Base-by-base conservation (phyloP, 345 rosid species). In the Lenwebbia sp. region DNA sequence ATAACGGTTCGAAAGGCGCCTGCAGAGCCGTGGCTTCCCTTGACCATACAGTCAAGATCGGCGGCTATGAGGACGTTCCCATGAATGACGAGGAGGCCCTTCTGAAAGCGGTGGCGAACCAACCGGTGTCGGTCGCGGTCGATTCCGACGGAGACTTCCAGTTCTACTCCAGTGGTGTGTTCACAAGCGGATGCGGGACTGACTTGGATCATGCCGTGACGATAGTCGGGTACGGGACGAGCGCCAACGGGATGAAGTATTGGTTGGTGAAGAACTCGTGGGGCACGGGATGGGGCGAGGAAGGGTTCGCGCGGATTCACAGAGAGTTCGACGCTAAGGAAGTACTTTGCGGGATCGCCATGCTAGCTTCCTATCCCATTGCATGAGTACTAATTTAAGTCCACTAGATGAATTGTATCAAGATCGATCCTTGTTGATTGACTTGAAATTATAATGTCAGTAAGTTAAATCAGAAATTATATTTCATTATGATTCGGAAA, bases 211-310 rank as follows among this genome's bases (percentile, higher is more conserved):
- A 95, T 44, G 95, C 87, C 8, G 94, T 93, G 10, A 85, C 92
- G 23, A 90, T 87, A 0, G 88, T 94, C 21, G 98, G 98, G 56
- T 95, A 93, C 57, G 94, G 94, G 17, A 83, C 74, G 19, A 52
- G 58, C 2, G 62, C 22, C 0, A 89, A 84, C 10, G 88, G 90
- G 54, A 89, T 85, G 0, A 90, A 94, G 87, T 93, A 90, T 84
- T 94, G 98, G 98, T 57, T 90, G 84, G 87, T 89, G 15, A 95
- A 92, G 83, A 95, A 95, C 17, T 95, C 98, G 1, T 95, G 98
- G 96, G 96, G 95, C 22, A 17, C 25, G 11, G 84, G 81, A 1
- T 95, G 94, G 95, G 98, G 98, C 9, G 98, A 95, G 57, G 41
- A 52, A 17, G 98, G 98, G 10, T 94, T 93, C 50, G 86, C 92